Percentiles rank a stretch among this genome's conserved stretches.
Conservation (phyloP, 192 early-diverging fungal species). For the Dissophora globulifera region DNA sequence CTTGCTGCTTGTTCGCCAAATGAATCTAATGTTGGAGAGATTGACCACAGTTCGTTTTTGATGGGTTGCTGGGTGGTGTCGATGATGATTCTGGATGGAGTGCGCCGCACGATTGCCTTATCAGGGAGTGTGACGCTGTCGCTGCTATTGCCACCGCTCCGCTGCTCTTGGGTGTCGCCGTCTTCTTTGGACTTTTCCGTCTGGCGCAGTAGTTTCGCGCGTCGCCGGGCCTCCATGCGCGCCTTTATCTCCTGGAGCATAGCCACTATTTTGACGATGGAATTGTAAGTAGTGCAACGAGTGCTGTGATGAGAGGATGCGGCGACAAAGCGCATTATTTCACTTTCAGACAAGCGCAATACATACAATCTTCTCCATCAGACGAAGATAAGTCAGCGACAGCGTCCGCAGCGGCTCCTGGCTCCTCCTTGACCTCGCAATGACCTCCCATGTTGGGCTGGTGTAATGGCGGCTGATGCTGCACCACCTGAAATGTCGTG, state of each 20-base stretch:
- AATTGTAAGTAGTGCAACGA: neutral
- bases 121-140: too few relatives aligned
- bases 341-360: neutral
- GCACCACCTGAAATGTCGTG: neutral
- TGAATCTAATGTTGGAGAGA: neutral
- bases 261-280: neutral
- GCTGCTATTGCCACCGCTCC: too few relatives aligned
- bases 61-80: neutral
- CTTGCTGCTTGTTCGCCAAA: neutral
- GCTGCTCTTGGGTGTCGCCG: too few relatives aligned
- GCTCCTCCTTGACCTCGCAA: too few relatives aligned
- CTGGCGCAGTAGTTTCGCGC: constrained; percentile 15
- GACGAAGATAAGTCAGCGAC: neutral
- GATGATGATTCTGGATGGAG: too few relatives aligned
- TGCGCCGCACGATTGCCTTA: too few relatives aligned
- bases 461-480: too few relatives aligned
- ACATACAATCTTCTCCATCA: constrained; percentile 12
- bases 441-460: too few relatives aligned
- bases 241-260: constrained; percentile 20
- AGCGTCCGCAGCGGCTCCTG: too few relatives aligned
- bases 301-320: neutral
- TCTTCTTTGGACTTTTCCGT: too few relatives aligned
- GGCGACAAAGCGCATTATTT: too few relatives aligned
- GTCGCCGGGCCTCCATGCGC: constrained; percentile 21
- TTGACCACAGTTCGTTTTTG: neutral